Evolutionary conservation across 129 eudicot species (phyloP), one percentile per base, ranked within the genome.

Genomic region (Ambrosia trifida): DNA sequence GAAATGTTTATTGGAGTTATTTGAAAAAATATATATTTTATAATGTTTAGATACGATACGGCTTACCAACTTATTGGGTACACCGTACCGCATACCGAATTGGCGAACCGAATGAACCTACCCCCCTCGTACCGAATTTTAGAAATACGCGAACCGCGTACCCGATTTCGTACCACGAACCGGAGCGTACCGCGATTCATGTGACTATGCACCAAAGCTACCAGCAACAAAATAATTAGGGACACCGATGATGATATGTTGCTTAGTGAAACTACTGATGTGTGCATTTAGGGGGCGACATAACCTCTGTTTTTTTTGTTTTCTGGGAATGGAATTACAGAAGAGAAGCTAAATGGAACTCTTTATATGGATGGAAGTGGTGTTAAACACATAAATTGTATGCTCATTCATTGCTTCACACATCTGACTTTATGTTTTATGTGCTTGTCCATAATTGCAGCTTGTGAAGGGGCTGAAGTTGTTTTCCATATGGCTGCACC

Each of bases 401-500:
- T n/a, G n/a, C n/a, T n/a, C n/a, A n/a, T n/a, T n/a, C n/a, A 32
- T 47, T 73, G 60, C 40, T 73, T 73, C 69, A 60, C 47, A 38
- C 51, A 47, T 60, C 17, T 73, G 49, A 66, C 58, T 31, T 40
- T 41, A 63, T 41, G 66, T 20, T 61, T 57, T 59, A 24, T 38
- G 28, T 61, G 54, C 47, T 24, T 24, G 61, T 18, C 46, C 44
- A 12, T 33, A 20, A 19, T 69, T 89, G 85, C 90, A 93, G 98
- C 90, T 70, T 83, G 79, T 73, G 78, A 89, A 78, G 98, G 98
- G 74, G 96, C 88, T 31, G 95, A 93, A 72, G 98, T 93, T 68
- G 96, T 93, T 62, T 93, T 93, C 61, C 96, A 93, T 74, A 89
- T 93, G 98, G 98, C 95, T 46, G 96, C 98, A 68, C 96, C 97